phyloP scores from a whole-genome alignment of 2,329 filamentous ascomycete species.

The Chaetomiaceae sp. region DNA sequence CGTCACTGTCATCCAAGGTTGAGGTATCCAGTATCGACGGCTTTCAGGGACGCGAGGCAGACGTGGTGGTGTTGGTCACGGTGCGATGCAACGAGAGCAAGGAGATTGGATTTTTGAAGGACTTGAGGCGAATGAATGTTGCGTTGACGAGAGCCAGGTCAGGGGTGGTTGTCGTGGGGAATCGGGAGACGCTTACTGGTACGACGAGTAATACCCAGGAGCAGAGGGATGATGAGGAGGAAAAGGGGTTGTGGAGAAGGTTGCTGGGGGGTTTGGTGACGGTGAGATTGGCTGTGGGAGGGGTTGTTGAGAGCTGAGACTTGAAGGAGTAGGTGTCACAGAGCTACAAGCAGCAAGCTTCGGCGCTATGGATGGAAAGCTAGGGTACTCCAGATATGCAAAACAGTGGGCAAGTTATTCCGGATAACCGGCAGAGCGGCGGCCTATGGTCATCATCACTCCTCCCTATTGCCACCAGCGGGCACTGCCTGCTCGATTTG shows the following conservation, averaged over 20 bases:
- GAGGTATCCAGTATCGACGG: slow-evolving; percentile 40
- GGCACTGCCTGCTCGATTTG: no score
- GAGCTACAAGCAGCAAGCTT: no score
- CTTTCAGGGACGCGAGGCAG: slow-evolving; percentile 42
- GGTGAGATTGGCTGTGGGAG: background rate
- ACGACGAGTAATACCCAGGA: background rate
- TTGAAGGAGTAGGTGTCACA: no score
- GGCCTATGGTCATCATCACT: no score
- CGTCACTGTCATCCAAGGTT: slow-evolving; percentile 25
- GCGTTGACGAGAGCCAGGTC: slow-evolving; percentile 15
- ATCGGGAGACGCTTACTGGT: slow-evolving; percentile 28
- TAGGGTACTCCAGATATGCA: no score
- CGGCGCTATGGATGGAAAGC: no score
- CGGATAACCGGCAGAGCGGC: no score
- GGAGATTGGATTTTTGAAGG: slow-evolving; percentile 40
- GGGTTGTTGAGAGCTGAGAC: background rate
- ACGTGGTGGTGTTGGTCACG: slow-evolving; percentile 40
- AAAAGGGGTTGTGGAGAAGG: slow-evolving; percentile 11
- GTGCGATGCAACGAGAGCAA: slow-evolving; percentile 38
- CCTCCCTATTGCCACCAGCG: no score
- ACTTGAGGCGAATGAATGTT: slow-evolving; percentile 30
- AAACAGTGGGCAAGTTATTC: no score
- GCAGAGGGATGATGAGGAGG: background rate
- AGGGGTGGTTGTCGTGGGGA: slow-evolving; percentile 16
- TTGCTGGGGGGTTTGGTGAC: slow-evolving; percentile 4